A percentile compares a stretch with the other conserved stretches of the same genome.
These are phyloP conservation scores for Yarrowia divulgata DNA, from an alignment of 805 yeast genomes.

Conservation along the genomic window DNA sequence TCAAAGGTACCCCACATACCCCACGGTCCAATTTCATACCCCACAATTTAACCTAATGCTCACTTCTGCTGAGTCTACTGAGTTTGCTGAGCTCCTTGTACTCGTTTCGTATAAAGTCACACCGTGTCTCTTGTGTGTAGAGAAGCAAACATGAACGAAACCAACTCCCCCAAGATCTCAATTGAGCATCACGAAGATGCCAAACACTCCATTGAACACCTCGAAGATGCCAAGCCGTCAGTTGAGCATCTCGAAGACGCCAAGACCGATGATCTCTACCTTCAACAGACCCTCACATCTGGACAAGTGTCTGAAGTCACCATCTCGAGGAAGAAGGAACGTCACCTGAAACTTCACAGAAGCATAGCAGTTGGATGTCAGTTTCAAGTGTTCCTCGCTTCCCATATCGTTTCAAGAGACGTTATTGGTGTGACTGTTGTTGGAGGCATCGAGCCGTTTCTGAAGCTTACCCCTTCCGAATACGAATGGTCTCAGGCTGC, in stretches of 20 bases:
- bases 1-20: neutral
- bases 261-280: neutral
- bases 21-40: neutral
- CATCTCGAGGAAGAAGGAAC: neutral
- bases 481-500: constrained; percentile 21
- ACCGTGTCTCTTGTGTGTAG: neutral
- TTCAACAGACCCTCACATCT: neutral
- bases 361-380: constrained; percentile 13
- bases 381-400: constrained; percentile 9
- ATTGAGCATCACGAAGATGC: constrained; percentile 15
- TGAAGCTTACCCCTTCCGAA: neutral
- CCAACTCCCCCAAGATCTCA: neutral
- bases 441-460: constrained; percentile 3
- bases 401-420: constrained; percentile 19
- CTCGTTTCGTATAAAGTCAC: neutral
- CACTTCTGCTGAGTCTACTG: neutral
- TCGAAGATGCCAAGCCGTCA: neutral
- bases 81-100: constrained; percentile 6
- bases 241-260: neutral
- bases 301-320: neutral
- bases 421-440: constrained; percentile 1
- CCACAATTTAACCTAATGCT: constrained; percentile 1
- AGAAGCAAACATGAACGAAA: neutral
- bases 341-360: constrained; percentile 7
- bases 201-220: constrained; percentile 5